Percentiles rank a stretch among this genome's conserved stretches.
These are phyloP conservation scores for Wickerhamiella qilinensis DNA, from an alignment of 805 yeast species.

Conservation along the genomic window DNA sequence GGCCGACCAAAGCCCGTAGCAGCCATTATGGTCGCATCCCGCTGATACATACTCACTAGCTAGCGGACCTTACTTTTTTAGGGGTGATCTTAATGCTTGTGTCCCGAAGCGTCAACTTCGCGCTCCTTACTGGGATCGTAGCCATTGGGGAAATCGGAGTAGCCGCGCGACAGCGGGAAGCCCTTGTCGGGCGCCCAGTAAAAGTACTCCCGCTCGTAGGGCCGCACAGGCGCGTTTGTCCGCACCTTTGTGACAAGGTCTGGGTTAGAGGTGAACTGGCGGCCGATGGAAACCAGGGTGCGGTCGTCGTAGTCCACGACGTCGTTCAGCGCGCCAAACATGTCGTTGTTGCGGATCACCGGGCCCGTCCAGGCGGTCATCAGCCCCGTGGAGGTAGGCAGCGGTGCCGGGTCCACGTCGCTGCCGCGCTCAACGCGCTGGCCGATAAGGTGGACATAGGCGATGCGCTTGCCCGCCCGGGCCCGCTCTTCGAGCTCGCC, in stretches of 20 bases:
- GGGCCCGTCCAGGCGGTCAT: slow-evolving; percentile 12
- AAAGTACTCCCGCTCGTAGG: slow-evolving; percentile 35
- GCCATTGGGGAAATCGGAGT: slow-evolving; percentile 33
- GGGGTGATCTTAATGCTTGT: too few species aligned
- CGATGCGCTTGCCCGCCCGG: slow-evolving; percentile 24
- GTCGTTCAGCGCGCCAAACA: slow-evolving; percentile 6
- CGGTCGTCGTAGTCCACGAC: slow-evolving; percentile 15
- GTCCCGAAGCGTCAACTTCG: too few species aligned
- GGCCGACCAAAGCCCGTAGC: too few species aligned
- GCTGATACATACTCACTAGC: too few species aligned
- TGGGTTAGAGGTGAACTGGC: slow-evolving; percentile 38
- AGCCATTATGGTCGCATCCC: too few species aligned
- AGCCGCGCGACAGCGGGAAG: slow-evolving; percentile 26
- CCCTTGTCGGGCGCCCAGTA: slow-evolving; percentile 21
- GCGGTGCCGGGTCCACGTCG: too few species aligned
- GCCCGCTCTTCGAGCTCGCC: slow-evolving; percentile 28
- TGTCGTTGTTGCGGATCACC: slow-evolving; percentile 13
- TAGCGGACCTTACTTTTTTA: too few species aligned
- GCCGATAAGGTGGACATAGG: slow-evolving; percentile 30
- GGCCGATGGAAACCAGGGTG: slow-evolving; percentile 28
- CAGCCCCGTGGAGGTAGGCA: too few species aligned
- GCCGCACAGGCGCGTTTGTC: slow-evolving; percentile 25
- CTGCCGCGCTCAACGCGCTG: too few species aligned
- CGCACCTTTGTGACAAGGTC: slow-evolving; percentile 34
- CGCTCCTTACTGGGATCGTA: too few species aligned